A percentile compares a stretch with the other conserved stretches of the same genome.
Evolutionary conservation across 352 stramenopile species (phyloP).

Genomic region (Aphanomyces cochlioides): DNA sequence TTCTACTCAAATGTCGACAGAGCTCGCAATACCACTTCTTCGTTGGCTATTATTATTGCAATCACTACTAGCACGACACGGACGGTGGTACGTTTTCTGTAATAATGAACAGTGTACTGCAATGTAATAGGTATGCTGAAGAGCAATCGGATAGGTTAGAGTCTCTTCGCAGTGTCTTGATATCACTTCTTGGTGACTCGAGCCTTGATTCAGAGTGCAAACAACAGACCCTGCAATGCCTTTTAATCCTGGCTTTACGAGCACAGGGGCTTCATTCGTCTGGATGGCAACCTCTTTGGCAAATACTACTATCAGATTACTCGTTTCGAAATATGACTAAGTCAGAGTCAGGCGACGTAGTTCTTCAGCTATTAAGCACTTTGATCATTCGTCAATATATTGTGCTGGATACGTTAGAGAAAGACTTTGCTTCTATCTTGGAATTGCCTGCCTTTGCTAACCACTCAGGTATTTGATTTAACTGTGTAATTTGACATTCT

Average conservation of each 20-base stretch:
- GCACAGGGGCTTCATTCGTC: neutral
- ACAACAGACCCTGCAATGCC: constrained; percentile 10
- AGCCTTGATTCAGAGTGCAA: constrained; percentile 1
- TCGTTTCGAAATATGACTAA: constrained; percentile 15
- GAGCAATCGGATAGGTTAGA: neutral
- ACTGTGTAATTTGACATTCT: neutral
- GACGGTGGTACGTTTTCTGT: constrained; percentile 5
- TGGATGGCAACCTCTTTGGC: neutral
- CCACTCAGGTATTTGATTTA: neutral
- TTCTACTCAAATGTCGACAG: constrained; percentile 11
- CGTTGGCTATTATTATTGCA: constrained; percentile 20
- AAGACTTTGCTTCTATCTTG: neutral
- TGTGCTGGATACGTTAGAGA: neutral
- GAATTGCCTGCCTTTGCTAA: neutral
- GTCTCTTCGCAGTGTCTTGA: neutral
- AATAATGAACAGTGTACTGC: no score
- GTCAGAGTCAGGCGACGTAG: neutral
- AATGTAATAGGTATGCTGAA: neutral
- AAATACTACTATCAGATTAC: constrained; percentile 1
- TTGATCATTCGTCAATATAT: constrained; percentile 2
- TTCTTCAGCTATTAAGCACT: constrained; percentile 16
- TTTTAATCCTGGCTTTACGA: constrained; percentile 4
- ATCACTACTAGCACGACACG: constrained; percentile 18
- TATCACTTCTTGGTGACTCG: neutral
- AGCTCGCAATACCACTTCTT: neutral